Percentiles rank a stretch among this genome's conserved stretches.
phyloP scores from a whole-genome alignment of 345 rosid species.

The Boechera retrofracta region DNA sequence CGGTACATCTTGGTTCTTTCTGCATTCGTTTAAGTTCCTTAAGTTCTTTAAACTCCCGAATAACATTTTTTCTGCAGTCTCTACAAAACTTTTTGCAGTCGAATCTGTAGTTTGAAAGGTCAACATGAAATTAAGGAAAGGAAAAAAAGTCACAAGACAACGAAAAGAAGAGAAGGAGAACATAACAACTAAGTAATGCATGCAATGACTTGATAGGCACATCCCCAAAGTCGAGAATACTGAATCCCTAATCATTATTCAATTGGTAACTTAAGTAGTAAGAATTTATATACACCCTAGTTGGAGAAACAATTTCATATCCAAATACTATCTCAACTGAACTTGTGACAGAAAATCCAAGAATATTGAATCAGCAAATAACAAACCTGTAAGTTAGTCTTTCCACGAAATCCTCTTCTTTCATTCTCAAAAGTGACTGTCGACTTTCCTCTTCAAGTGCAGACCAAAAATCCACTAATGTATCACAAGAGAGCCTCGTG shows the following conservation, averaged over 20 bases:
- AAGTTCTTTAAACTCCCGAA: conserved; percentile 91
- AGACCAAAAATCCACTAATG: conserved; percentile 94
- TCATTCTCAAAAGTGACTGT: conserved; percentile 86
- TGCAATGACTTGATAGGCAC: conserved; percentile 20
- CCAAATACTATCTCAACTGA: neutral
- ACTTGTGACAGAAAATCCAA: conserved; percentile 13
- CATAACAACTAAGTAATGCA: conserved; percentile 10
- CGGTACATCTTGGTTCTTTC: conserved; percentile 85
- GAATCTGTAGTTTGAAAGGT: conserved; percentile 61
- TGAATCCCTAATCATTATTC: neutral
- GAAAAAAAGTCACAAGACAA: conserved; percentile 6
- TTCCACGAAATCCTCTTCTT: conserved; percentile 98
- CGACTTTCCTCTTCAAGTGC: conserved; percentile 88
- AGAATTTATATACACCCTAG: neutral
- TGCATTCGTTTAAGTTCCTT: conserved; percentile 93
- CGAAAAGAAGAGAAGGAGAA: conserved; percentile 12
- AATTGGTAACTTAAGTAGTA: conserved; percentile 1
- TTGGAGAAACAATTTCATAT: conserved; percentile 7
- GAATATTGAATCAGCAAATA: conserved; percentile 36
- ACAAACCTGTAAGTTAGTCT: conserved; percentile 89
- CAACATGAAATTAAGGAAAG: conserved; percentile 25
- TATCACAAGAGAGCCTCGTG: conserved; percentile 89
- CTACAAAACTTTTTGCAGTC: conserved; percentile 98
- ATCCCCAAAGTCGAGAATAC: neutral
- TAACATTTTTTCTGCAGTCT: conserved; percentile 93